phyloP scores from a whole-genome alignment of 306 rosid genomes.

The Leucaena leucocephala region DNA sequence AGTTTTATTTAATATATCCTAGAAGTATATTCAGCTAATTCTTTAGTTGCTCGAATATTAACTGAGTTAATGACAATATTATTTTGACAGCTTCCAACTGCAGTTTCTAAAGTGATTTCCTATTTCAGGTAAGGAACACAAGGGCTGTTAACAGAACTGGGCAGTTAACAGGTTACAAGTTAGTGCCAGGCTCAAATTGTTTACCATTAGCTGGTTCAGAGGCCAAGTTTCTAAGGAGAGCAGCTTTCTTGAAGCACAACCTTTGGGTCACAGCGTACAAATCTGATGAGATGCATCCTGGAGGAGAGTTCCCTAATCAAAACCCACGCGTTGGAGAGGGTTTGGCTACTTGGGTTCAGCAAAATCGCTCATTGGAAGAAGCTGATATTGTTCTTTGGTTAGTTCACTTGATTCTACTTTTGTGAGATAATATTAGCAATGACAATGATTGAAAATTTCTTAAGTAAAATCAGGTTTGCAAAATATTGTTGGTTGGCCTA shows the following conservation, averaged over 20 bases:
- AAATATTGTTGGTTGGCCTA: not conserved
- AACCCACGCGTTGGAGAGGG: conserved; percentile 86
- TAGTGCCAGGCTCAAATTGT: conserved; percentile 86
- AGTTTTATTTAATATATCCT: conserved; percentile 1
- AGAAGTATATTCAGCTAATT: conserved; percentile 1
- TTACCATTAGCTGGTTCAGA: conserved; percentile 81
- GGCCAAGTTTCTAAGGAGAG: conserved; percentile 81
- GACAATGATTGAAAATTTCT: not conserved
- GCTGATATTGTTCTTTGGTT: conserved; percentile 85
- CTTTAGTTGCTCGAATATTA: not conserved
- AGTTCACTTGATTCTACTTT: conserved; percentile 38
- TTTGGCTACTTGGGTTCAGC: conserved; percentile 76
- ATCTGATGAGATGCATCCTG: conserved; percentile 69
- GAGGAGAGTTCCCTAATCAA: conserved; percentile 84
- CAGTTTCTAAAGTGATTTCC: conserved; percentile 22
- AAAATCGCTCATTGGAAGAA: conserved; percentile 74
- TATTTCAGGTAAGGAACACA: conserved; percentile 72
- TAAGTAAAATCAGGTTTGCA: not conserved
- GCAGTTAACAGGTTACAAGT: conserved; percentile 74
- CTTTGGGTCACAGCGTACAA: conserved; percentile 82
- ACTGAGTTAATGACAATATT: conserved; percentile 11
- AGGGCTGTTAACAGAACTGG: conserved; percentile 79
- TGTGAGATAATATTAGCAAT: not conserved
- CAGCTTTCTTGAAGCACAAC: conserved; percentile 81
- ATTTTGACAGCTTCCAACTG: not conserved